Percentiles rank a stretch among this genome's conserved stretches.
phyloP scores from a whole-genome alignment of 495 filamentous ascomycete species.

The Ramalina intermedia region DNA sequence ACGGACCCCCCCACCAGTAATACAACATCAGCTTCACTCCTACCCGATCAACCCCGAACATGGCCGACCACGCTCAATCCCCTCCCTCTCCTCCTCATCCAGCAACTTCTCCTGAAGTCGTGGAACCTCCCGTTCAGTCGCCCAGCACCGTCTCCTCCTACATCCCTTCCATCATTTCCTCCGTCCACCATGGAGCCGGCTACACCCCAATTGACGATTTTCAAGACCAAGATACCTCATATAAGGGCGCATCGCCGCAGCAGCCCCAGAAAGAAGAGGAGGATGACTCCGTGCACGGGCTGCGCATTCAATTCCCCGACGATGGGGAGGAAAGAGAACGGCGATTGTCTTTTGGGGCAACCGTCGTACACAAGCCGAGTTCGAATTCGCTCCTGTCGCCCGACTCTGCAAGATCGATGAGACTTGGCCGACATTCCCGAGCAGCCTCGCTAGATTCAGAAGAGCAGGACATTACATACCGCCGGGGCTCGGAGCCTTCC shows the following conservation, averaged over 20 bases:
- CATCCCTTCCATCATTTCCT: slow-evolving; percentile 5
- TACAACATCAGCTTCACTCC: too few relatives aligned
- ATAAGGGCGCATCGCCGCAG: not conserved
- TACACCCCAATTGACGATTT: slow-evolving; percentile 1
- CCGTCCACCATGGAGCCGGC: slow-evolving; percentile 1
- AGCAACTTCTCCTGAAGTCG: not conserved
- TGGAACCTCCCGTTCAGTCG: slow-evolving; percentile 5
- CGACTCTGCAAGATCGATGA: too few relatives aligned
- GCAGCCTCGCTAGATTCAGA: not conserved
- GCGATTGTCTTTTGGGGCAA: not conserved
- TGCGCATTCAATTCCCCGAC: slow-evolving; percentile 1
- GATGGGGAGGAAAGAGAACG: not conserved
- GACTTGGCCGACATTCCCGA: too few relatives aligned
- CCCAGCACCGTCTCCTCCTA: slow-evolving; percentile 9
- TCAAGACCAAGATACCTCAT: slow-evolving; percentile 6
- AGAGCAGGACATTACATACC: not conserved
- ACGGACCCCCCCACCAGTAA: too few relatives aligned
- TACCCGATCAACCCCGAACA: too few relatives aligned
- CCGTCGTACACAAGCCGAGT: not conserved
- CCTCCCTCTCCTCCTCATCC: not conserved
- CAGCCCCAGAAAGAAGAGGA: not conserved
- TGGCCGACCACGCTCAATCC: not conserved
- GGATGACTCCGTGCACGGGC: not conserved
- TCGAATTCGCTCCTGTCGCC: too few relatives aligned
- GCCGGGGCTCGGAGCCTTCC: not conserved